Conservation (phyloP, 2,329 filamentous ascomycete genomes). For the Plenodomus tracheiphilus region DNA sequence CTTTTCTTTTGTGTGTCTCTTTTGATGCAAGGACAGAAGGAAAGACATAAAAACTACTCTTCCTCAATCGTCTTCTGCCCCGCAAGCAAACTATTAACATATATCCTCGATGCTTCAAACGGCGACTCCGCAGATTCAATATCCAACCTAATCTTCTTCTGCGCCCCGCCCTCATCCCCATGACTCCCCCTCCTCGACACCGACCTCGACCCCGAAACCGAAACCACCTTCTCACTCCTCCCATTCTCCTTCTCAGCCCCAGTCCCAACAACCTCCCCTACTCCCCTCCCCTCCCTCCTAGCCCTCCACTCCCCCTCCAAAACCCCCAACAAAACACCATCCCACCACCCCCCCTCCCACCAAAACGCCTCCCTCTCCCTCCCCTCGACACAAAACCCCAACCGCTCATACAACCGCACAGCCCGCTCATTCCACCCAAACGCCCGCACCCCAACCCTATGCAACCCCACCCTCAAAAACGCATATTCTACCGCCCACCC, state of each 20-base stretch:
- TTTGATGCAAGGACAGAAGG: too few species aligned
- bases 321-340: slow-evolving; percentile 26
- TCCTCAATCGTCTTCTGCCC: background rate
- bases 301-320: slow-evolving; percentile 33
- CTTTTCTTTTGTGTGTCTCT: too few species aligned
- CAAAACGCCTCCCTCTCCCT: slow-evolving; percentile 47
- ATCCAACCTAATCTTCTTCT: background rate
- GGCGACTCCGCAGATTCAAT: background rate
- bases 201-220: too few species aligned
- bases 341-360: slow-evolving; percentile 48
- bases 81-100: background rate
- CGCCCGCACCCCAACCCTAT: slow-evolving; percentile 48
- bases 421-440: slow-evolving; percentile 51
- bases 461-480: slow-evolving; percentile 50
- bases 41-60: background rate
- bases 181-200: background rate
- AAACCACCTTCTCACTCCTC: too few species aligned
- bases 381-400: slow-evolving; percentile 53
- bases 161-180: background rate
- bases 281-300: background rate
- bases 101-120: background rate
- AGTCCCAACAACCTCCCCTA: background rate
- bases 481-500: slow-evolving; percentile 53
- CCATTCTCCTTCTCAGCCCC: background rate
- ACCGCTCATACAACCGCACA: slow-evolving; percentile 47